Evolutionary conservation across 2,329 filamentous ascomycete genomes (phyloP).

Genomic region (Amesomyces nigricolor): DNA sequence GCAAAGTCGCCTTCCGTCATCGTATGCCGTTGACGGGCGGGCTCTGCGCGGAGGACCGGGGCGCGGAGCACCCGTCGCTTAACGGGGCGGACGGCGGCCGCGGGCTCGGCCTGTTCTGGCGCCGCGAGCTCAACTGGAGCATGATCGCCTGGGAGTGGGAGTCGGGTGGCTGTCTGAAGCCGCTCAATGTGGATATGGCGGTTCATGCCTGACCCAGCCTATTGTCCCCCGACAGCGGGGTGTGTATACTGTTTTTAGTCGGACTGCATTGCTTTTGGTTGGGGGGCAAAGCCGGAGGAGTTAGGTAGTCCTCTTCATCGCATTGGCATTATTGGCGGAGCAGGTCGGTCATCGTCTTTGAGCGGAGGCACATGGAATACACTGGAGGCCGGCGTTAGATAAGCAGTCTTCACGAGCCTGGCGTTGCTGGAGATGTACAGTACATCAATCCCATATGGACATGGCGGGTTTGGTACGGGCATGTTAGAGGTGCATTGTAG

Average conservation of each 20-base stretch:
- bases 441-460: background rate
- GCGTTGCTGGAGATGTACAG: constrained; percentile 7
- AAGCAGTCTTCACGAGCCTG: constrained; percentile 14
- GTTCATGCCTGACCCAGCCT: constrained; percentile 38
- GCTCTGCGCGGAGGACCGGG: constrained; percentile 68
- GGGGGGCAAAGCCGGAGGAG: constrained; percentile 38
- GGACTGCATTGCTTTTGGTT: constrained; percentile 22
- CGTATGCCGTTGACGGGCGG: constrained; percentile 78
- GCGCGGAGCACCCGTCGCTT: constrained; percentile 39
- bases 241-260: background rate
- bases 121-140: constrained; percentile 80
- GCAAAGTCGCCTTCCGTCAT: constrained; percentile 72
- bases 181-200: constrained; percentile 40
- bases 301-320: constrained; percentile 45
- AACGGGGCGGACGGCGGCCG: constrained; percentile 44
- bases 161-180: constrained; percentile 37
- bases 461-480: background rate
- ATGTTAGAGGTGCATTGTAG: constrained; percentile 6
- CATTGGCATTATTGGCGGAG: constrained; percentile 25
- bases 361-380: constrained; percentile 11
- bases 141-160: constrained; percentile 75
- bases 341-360: constrained; percentile 18
- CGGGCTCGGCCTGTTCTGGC: constrained; percentile 65
- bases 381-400: constrained; percentile 20
- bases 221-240: no score